Evolutionary conservation across 441 rosid species (phyloP), one percentile per base, ranked within the genome.

Genomic region (Raphanus hybrid): DNA sequence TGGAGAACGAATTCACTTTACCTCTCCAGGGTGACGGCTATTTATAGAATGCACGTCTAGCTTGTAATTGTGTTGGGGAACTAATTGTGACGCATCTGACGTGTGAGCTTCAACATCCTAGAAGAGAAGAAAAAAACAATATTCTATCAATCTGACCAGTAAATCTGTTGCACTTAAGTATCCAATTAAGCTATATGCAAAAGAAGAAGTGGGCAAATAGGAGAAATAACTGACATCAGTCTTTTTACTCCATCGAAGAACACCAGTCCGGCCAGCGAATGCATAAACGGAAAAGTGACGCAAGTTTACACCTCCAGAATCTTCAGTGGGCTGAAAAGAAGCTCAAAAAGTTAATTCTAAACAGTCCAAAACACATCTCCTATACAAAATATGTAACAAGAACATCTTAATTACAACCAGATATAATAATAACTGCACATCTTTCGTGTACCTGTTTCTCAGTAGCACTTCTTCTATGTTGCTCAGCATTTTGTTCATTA

Each of bases 41-140:
- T 91, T 94, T 63, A 92, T 62, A n/a, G 98, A 84, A 81, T 92
- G 93, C 66, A 82, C 98, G 81, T 94, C 97, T 58, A 96, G 96
- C 87, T 90, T 96, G 93, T 96, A 96, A 82, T 92, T 94, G 80
- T 94, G 99, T 75, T 96, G 99, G 6, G 99, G 98, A 82, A 91
- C 87, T 78, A 96, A 80, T 74, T 89, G 91, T 9, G 92, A 88
- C 27, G 90, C 89, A 85, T 92, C 98, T 75, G 92, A 77, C 71
- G 94, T 72, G 60, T 86, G 87, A 23, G 90, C 89, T 82, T 91
- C 98, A 81, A 87, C 75, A 85, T 96, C 90, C 98, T 96, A 77
- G 35, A 80, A 18, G 74, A 81, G 39, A 77, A 83, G 81, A 79
- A 78, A 18, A 8, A 18, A 6, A 84, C 70, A 1, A 12, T 26